phyloP scores from a whole-genome alignment of 208 protist species.

The Lotmaria passim region DNA sequence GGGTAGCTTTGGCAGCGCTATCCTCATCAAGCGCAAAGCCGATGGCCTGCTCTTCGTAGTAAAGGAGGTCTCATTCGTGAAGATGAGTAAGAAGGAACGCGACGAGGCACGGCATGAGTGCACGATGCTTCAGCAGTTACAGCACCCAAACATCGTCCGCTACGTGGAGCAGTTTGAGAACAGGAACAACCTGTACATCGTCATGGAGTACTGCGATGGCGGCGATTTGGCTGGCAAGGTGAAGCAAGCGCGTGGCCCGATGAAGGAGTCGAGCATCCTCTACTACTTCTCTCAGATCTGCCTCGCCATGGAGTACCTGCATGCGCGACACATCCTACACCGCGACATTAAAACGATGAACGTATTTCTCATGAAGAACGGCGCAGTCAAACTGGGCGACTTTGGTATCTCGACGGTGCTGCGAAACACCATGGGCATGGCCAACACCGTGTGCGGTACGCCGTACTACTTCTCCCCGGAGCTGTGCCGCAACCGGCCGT shows the following conservation, averaged over 20 bases:
- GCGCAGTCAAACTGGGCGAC: constrained; percentile 91
- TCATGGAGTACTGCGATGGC: constrained; percentile 94
- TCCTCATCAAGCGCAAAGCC: constrained; percentile 88
- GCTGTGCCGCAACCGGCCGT: constrained; percentile 94
- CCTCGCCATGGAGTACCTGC: constrained; percentile 93
- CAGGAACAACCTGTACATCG: constrained; percentile 88
- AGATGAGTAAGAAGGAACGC: constrained; percentile 89
- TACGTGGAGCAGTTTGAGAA: constrained; percentile 94
- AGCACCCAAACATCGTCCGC: constrained; percentile 93
- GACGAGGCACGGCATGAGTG: constrained; percentile 91
- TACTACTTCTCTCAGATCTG: constrained; percentile 94
- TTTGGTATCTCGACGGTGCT: constrained; percentile 94
- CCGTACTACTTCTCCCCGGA: constrained; percentile 97
- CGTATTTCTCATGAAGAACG: constrained; percentile 93
- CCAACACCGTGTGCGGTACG: constrained; percentile 93
- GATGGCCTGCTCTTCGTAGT: constrained; percentile 89
- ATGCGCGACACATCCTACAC: constrained; percentile 93
- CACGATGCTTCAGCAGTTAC: constrained; percentile 79
- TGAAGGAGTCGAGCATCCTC: constrained; percentile 86
- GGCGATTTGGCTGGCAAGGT: constrained; percentile 83
- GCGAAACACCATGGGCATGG: constrained; percentile 92
- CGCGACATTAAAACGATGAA: constrained; percentile 95
- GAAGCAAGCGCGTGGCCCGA: constrained; percentile 59
- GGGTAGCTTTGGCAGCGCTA: constrained; percentile 92
- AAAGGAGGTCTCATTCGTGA: constrained; percentile 89